Conservation (phyloP, 2,329 filamentous ascomycete genomes). For the Fusarium papillatum region DNA sequence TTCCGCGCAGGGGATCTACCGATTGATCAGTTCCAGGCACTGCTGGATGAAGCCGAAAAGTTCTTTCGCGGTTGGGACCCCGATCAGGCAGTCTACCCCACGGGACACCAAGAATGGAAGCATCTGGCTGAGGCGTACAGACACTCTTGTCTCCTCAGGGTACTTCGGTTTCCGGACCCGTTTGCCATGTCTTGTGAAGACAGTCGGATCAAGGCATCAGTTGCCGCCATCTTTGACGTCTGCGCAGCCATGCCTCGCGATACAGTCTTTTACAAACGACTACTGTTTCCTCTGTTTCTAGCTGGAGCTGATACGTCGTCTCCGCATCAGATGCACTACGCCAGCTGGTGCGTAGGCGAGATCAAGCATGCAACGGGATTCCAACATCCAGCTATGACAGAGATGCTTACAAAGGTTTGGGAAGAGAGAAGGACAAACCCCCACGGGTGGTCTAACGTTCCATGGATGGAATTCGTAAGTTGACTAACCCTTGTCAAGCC, state of each 20-base stretch:
- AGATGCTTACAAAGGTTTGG: constrained; percentile 43
- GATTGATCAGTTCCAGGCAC: constrained; percentile 15
- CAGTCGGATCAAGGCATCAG: constrained; percentile 35
- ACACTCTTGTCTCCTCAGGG: constrained; percentile 46
- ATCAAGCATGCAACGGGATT: constrained; percentile 44
- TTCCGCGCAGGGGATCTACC: constrained; percentile 17
- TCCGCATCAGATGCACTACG: constrained; percentile 43
- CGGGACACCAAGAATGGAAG: constrained; percentile 43
- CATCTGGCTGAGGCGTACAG: constrained; percentile 45
- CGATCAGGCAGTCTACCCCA: constrained; percentile 42
- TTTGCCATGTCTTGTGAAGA: constrained; percentile 43
- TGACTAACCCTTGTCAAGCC: not conserved
- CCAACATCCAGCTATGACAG: constrained; percentile 41
- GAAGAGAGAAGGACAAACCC: constrained; percentile 33
- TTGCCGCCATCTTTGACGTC: constrained; percentile 41
- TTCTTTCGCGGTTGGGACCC: constrained; percentile 44
- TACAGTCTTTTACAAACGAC: constrained; percentile 43
- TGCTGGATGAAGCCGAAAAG: constrained; percentile 36
- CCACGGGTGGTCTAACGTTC: constrained; percentile 35
- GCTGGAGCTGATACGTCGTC: constrained; percentile 42
- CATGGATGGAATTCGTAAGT: constrained; percentile 48
- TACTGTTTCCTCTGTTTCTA: constrained; percentile 46
- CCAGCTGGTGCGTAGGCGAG: constrained; percentile 36
- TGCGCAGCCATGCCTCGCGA: constrained; percentile 38
- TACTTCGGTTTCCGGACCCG: constrained; percentile 43